Percentiles rank a stretch among this genome's conserved stretches.
Evolutionary conservation across 441 rosid genomes (phyloP).

Genomic region (Oxalis stricta): DNA sequence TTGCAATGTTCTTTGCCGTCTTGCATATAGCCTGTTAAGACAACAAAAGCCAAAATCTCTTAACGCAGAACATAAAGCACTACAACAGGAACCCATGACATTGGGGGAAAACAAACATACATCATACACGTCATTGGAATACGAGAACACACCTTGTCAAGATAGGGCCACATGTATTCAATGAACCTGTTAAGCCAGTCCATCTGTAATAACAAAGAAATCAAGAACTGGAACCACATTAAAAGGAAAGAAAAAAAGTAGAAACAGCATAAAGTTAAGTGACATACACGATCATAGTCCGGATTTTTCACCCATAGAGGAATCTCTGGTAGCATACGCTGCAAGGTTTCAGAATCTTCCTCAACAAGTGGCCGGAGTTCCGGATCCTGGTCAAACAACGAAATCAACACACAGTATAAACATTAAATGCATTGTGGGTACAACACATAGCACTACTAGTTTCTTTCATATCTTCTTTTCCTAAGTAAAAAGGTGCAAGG

Average conservation of each 20-base stretch:
- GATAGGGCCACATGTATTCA: constrained; percentile 83
- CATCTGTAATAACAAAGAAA: constrained; percentile 33
- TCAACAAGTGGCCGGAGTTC: constrained; percentile 49
- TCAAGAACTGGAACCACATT: not conserved
- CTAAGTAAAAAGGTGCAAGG: too few species aligned
- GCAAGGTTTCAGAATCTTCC: constrained; percentile 63
- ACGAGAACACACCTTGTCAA: constrained; percentile 63
- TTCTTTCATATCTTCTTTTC: too few species aligned
- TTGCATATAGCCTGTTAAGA: constrained; percentile 66
- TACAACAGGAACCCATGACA: constrained; percentile 6
- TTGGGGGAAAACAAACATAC: not conserved
- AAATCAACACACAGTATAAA: not conserved
- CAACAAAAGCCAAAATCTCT: constrained; percentile 1
- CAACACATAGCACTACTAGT: too few species aligned
- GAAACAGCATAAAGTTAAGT: not conserved
- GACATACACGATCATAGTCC: constrained; percentile 73
- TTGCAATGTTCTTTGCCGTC: constrained; percentile 54
- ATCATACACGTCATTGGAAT: not conserved
- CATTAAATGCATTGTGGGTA: not conserved
- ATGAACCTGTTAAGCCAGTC: constrained; percentile 88
- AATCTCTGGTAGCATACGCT: constrained; percentile 81
- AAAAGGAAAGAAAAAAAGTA: constrained; percentile 2
- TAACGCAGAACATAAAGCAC: constrained; percentile 3
- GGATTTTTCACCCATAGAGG: constrained; percentile 95
- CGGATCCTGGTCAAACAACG: constrained; percentile 46